A percentile compares a stretch with the other conserved stretches of the same genome.
Conservation (phyloP, 805 yeast species). For the Ascoidea rubescens region DNA sequence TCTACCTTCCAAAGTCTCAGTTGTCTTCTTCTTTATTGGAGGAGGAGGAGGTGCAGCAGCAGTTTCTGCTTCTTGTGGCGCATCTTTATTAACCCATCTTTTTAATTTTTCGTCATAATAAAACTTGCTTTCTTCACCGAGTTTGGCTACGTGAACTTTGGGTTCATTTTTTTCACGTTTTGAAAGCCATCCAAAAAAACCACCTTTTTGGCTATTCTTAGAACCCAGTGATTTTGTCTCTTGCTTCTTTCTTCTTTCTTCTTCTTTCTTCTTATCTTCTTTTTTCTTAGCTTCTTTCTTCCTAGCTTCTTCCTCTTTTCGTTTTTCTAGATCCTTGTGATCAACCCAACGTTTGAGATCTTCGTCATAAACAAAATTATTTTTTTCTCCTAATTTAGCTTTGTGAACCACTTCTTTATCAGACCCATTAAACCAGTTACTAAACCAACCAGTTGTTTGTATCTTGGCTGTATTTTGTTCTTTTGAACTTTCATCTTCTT, state of each 20-base stretch:
- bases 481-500: neutral
- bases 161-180: conserved; percentile 41
- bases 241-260: no score
- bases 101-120: conserved; percentile 71
- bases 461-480: neutral
- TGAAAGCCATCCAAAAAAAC: neutral
- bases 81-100: conserved; percentile 69
- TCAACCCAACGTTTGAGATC: neutral
- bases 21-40: conserved; percentile 26
- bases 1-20: neutral
- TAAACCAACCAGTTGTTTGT: neutral
- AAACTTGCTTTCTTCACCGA: conserved; percentile 68
- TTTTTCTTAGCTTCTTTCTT: neutral
- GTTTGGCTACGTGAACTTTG: conserved; percentile 69
- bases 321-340: neutral
- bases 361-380: neutral
- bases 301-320: neutral
- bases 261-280: neutral
- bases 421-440: neutral
- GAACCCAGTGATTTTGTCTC: no score
- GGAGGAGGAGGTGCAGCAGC: conserved; percentile 65
- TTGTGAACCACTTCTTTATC: neutral
- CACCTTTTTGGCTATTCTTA: neutral
- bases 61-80: conserved; percentile 45
- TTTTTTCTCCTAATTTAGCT: neutral